phyloP scores from a whole-genome alignment of 805 yeast genomes.

The Lachancea waltii region DNA sequence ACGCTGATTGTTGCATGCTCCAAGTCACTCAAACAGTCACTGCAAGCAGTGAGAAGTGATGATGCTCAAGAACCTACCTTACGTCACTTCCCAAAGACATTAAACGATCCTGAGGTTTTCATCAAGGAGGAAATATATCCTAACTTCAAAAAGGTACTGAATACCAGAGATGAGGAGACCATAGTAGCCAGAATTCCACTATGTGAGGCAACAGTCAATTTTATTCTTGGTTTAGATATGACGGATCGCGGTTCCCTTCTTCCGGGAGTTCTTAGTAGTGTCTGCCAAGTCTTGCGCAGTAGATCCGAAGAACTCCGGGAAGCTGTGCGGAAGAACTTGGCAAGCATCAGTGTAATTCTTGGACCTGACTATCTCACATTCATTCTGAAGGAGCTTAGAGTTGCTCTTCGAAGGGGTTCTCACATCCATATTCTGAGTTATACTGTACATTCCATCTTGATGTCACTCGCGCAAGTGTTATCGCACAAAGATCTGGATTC shows the following conservation, averaged over 20 bases:
- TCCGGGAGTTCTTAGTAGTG: constrained; percentile 76
- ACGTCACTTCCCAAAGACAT: constrained; percentile 34
- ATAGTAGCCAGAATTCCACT: constrained; percentile 68
- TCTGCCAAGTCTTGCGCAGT: constrained; percentile 85
- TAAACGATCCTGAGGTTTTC: constrained; percentile 38
- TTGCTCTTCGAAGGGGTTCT: constrained; percentile 81
- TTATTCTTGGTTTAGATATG: constrained; percentile 54
- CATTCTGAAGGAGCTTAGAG: constrained; percentile 66
- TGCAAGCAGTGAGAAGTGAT: constrained; percentile 20
- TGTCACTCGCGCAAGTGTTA: constrained; percentile 41
- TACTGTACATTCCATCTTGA: constrained; percentile 71
- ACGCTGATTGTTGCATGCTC: constrained; percentile 53
- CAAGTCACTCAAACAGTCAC: constrained; percentile 39
- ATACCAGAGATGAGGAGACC: constrained; percentile 70
- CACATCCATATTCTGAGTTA: constrained; percentile 89
- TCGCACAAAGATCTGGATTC: constrained; percentile 72
- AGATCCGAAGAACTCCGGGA: constrained; percentile 86
- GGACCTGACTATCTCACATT: constrained; percentile 73
- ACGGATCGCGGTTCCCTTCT: constrained; percentile 51
- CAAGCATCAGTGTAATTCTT: constrained; percentile 53
- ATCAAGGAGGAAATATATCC: constrained; percentile 56
- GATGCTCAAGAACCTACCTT: constrained; percentile 15
- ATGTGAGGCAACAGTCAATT: constrained; percentile 70
- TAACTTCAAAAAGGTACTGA: constrained; percentile 52
- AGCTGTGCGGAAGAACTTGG: constrained; percentile 68